Base-by-base conservation (phyloP, 139 green algal genomes). In the Penium margaritaceum region DNA sequence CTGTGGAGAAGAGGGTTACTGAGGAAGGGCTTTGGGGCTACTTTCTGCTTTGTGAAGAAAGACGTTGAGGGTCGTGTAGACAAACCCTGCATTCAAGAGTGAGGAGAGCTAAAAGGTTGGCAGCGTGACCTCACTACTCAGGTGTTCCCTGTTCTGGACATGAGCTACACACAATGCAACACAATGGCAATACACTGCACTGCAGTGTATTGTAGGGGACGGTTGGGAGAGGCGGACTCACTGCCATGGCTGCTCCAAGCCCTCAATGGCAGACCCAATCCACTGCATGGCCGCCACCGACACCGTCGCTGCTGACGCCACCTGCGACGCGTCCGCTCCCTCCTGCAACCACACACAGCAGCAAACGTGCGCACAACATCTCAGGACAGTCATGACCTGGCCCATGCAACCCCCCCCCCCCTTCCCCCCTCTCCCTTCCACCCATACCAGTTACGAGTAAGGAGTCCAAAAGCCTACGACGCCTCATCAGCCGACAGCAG, bases 241-340 rank as follows among this genome's bases (percentile, higher is more conserved):
- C 41, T 21, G 41, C 9, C 41, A 51, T 51, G n/a, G 74, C 34
- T 37, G 70, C 81, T 97, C 92, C 54, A 96, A 62, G 34, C 64
- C 63, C 5, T 87, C 75, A 30, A 96, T 86, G 7, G 87, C 51
- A 78, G 95, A 90, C 35, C 88, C 80, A 38, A 97, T 75, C 2
- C 73, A 86, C 67, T 97, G 89, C 77, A 97, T 84, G 61, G 84
- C 85, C 1, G 89, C 91, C 0, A 94, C 93, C 0, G 93, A 88
- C 4, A 93, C 58, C 0, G 93, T 98, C 15, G 88, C 89, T 2
- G 85, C 86, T 1, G 89, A 95, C 6, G 92, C 93, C n/a, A 96
- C 89, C 29, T 86, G 67, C n/a, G 55, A 61, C 14, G 67, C 33
- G 60, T 80, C 67, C 0, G 65, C 39, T 33, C 79, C 72, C 44